A percentile compares a stretch with the other conserved stretches of the same genome.
phyloP scores from a whole-genome alignment of 1,284 basidiomycete species.

The Rhodotorula sp. region DNA sequence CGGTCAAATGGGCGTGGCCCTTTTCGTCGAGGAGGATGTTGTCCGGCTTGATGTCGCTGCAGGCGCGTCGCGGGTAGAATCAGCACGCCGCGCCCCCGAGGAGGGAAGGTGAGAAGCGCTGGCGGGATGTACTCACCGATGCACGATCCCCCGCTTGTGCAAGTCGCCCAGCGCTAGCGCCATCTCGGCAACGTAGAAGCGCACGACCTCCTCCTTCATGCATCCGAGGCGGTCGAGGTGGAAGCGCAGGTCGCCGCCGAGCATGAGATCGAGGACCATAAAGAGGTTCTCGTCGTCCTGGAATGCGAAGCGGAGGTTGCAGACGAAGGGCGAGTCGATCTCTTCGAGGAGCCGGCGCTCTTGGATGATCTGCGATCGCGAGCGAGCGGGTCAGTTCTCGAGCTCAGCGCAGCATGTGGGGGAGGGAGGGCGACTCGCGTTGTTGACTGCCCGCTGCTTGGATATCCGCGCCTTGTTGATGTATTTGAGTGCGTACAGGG shows the following conservation, averaged over 20 bases:
- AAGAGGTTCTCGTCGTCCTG: conserved; percentile 98
- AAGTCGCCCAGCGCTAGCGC: conserved; percentile 83
- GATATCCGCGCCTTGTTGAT: conserved; percentile 78
- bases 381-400: neutral
- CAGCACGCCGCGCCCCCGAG: too few relatives aligned
- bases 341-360: conserved; percentile 89
- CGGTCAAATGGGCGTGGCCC: conserved; percentile 94
- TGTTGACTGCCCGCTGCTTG: conserved; percentile 43
- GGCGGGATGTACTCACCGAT: conserved; percentile 64
- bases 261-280: conserved; percentile 91
- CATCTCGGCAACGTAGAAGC: conserved; percentile 89
- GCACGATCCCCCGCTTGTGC: conserved; percentile 87
- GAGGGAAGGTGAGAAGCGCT: neutral
- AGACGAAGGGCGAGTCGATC: conserved; percentile 92
- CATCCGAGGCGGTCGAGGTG: conserved; percentile 79
- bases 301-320: conserved; percentile 93
- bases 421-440: conserved; percentile 28
- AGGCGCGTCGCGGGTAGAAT: neutral
- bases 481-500: conserved; percentile 96
- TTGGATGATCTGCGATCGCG: conserved; percentile 78
- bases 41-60: conserved; percentile 91
- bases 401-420: neutral
- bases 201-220: conserved; percentile 77
- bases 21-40: conserved; percentile 89
- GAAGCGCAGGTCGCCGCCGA: conserved; percentile 91